Conservation (phyloP, 306 rosid species). For the Myrica gale region DNA sequence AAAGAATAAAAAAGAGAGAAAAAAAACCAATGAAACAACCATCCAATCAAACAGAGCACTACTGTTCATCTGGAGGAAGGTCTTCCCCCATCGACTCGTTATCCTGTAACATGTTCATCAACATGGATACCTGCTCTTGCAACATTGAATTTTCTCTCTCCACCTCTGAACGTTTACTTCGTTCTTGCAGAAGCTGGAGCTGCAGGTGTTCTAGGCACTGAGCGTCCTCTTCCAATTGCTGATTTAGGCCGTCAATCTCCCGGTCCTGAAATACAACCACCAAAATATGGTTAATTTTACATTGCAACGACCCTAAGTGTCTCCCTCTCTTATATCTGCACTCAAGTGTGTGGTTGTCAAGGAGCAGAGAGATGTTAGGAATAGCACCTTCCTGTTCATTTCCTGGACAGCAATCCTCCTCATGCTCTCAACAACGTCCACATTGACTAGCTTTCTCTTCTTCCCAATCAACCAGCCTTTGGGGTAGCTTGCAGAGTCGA, state of each 20-base stretch:
- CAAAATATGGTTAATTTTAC: neutral
- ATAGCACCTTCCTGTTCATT: conserved; percentile 90
- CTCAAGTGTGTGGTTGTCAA: neutral
- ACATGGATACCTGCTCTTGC: conserved; percentile 80
- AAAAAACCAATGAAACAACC: conserved; percentile 4
- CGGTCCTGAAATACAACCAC: conserved; percentile 52
- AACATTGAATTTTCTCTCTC: conserved; percentile 81
- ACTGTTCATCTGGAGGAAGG: conserved; percentile 55
- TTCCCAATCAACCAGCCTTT: conserved; percentile 90
- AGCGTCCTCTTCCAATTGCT: conserved; percentile 80
- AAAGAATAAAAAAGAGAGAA: conserved; percentile 41
- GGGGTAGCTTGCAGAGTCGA: conserved; percentile 74
- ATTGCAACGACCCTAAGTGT: neutral
- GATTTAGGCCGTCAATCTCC: conserved; percentile 78
- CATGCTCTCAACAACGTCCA: conserved; percentile 96
- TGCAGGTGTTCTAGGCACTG: conserved; percentile 75
- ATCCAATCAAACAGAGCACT: neutral
- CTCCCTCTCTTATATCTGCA: no score
- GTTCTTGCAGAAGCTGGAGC: conserved; percentile 71
- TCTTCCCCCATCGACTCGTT: conserved; percentile 52
- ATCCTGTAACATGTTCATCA: conserved; percentile 84
- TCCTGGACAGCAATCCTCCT: conserved; percentile 88
- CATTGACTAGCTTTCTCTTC: conserved; percentile 92
- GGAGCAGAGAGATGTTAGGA: conserved; percentile 6
- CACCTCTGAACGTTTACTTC: conserved; percentile 61